Evolutionary conservation across 768 basidiomycete genomes (phyloP), one percentile per base, ranked within the genome.

Genomic region (Mycena vitilis): DNA sequence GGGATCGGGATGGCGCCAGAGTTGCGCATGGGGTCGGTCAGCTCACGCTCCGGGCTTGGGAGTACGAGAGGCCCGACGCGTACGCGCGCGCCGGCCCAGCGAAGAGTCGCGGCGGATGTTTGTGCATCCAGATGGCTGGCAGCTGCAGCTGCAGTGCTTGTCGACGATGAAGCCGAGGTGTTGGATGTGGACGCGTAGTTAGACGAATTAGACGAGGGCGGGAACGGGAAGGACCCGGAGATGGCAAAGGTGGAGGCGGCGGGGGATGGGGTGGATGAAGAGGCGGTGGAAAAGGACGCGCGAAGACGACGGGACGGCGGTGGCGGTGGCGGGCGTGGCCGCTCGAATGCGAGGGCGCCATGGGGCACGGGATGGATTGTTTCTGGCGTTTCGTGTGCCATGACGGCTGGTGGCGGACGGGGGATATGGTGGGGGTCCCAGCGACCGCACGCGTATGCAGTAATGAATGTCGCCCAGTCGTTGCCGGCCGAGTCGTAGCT

Each of bases 31-130:
- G 96, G 96, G 78, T 98, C 96, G 12, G 91, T 91, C 30, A 97
- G 86, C 75, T 98, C 96, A 72, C 93, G 90, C 75, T 98, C 96
- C 0, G 96, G 96, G 13, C 92, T 94, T 2, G 96, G 95, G 0
- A 96, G 84, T 0, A 94, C 90, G 30, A 98, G 84, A 0, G 96
- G 96, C 0, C 94, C 91, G 62, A 98, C 89, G 72, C 94, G 89
- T 12, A 95, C 89, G 25, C 91, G 85, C 12, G 92, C 88, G 4
- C 90, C 94, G n/a, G 95, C 95, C 86, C 89, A 90, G 44, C 94
- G 91, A 81, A 96, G 89, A 1, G 94, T 90, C 0, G 95, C 94
- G 0, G 93, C 94, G 3, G 90, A 83, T 0, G 91, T 87, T 23
- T 88, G 87, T 2, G 87, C 81, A 42, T 92, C 89, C 5, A 86